These are phyloP conservation scores for Rhizopogon rudus DNA, from an alignment of 768 basidiomycete species.

Conservation along the genomic window DNA sequence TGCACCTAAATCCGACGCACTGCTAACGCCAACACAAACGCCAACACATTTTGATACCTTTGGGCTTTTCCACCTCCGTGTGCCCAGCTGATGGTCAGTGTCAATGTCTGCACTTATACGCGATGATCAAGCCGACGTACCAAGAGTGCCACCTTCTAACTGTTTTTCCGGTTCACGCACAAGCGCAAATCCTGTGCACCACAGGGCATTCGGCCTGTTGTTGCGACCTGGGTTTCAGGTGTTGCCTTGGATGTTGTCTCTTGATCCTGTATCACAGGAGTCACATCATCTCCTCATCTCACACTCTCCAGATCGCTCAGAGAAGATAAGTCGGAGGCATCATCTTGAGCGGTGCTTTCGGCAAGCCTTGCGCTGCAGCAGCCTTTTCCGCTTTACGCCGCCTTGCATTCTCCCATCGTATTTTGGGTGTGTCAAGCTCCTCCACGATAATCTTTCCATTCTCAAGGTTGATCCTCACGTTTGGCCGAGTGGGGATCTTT, in stretches of 20 bases:
- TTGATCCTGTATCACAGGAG: constrained; percentile 4
- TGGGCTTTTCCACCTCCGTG: no score
- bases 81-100: no score
- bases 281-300: constrained; percentile 9
- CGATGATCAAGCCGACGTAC: constrained; percentile 31
- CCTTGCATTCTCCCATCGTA: constrained; percentile 52
- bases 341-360: constrained; percentile 13
- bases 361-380: neutral
- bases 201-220: constrained; percentile 4
- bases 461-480: constrained; percentile 27
- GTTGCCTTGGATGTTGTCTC: constrained; percentile 6
- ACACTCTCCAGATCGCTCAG: constrained; percentile 40
- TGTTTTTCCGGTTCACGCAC: constrained; percentile 29
- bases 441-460: constrained; percentile 60
- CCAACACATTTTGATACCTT: no score
- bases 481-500: constrained; percentile 22
- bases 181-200: constrained; percentile 26
- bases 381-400: constrained; percentile 39
- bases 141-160: constrained; percentile 58
- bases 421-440: constrained; percentile 67
- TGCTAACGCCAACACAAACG: no score
- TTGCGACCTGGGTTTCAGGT: neutral
- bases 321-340: constrained; percentile 40
- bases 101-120: no score
- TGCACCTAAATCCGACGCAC: no score